A percentile compares a stretch with the other conserved stretches of the same genome.
These are phyloP conservation scores for Candida saitoana DNA, from an alignment of 805 yeast species.

Conservation along the genomic window DNA sequence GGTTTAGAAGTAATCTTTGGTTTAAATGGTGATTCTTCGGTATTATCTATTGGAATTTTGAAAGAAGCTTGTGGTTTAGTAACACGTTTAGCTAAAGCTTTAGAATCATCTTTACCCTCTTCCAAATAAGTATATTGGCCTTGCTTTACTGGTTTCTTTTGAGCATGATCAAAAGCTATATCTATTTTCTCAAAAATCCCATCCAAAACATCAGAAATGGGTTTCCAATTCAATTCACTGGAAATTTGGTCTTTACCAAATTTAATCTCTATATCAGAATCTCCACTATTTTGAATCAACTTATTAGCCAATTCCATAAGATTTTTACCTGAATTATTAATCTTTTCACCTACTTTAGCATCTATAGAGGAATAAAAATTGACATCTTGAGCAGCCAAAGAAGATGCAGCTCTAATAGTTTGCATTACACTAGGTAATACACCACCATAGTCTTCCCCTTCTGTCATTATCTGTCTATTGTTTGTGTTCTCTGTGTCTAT, in stretches of 20 bases:
- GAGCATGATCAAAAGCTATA: slow-evolving; percentile 51
- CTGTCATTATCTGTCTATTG: too few species aligned
- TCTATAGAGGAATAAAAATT: slow-evolving; percentile 68
- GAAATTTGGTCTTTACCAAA: slow-evolving; percentile 43
- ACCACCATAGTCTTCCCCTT: slow-evolving; percentile 5
- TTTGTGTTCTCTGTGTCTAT: too few species aligned
- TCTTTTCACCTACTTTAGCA: slow-evolving; percentile 31
- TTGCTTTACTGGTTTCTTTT: slow-evolving; percentile 10
- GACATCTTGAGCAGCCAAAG: slow-evolving; percentile 77
- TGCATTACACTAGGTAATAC: slow-evolving; percentile 48
- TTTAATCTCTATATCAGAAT: slow-evolving; percentile 18
- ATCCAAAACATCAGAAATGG: slow-evolving; percentile 61
- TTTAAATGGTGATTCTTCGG: slow-evolving; percentile 66
- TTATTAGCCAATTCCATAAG: slow-evolving; percentile 46
- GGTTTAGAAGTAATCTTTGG: slow-evolving; percentile 77
- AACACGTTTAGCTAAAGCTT: slow-evolving; percentile 24
- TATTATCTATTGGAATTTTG: slow-evolving; percentile 57
- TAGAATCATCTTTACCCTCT: slow-evolving; percentile 25
- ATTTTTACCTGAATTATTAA: slow-evolving; percentile 39
- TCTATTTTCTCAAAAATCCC: slow-evolving; percentile 73
- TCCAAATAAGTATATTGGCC: slow-evolving; percentile 47
- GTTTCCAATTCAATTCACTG: slow-evolving; percentile 52
- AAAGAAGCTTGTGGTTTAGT: slow-evolving; percentile 71
- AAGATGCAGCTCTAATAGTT: slow-evolving; percentile 61
- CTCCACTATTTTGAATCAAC: slow-evolving; percentile 24